phyloP scores from a whole-genome alignment of 306 rosid genomes.

The Amphicarpaea edgeworthii region DNA sequence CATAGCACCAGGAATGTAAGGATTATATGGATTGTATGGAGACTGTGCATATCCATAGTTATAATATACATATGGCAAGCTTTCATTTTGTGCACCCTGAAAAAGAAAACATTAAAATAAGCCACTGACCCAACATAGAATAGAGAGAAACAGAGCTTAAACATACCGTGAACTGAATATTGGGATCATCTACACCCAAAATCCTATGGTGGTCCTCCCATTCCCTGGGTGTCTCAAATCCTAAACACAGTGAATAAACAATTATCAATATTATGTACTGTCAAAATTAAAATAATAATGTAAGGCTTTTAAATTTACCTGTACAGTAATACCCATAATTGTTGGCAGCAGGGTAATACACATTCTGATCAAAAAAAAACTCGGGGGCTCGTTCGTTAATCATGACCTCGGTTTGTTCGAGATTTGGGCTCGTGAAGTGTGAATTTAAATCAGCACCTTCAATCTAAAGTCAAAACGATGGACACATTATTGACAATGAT shows the following conservation, averaged over 20 bases:
- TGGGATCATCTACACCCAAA: constrained; percentile 87
- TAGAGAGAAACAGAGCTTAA: not conserved
- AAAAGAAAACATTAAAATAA: constrained; percentile 37
- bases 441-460: constrained; percentile 68
- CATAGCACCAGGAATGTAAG: constrained; percentile 95
- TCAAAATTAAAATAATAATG: not conserved
- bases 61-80: constrained; percentile 82
- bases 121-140: not conserved
- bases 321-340: constrained; percentile 94
- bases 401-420: constrained; percentile 74
- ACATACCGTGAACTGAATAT: constrained; percentile 74
- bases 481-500: constrained; percentile 20
- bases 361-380: constrained; percentile 82
- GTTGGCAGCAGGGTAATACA: constrained; percentile 89
- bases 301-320: constrained; percentile 55
- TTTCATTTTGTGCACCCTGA: constrained; percentile 92
- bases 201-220: constrained; percentile 89
- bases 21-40: constrained; percentile 95
- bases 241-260: constrained; percentile 50
- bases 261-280: constrained; percentile 7
- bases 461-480: constrained; percentile 54
- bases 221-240: constrained; percentile 87
- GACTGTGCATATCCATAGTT: constrained; percentile 96
- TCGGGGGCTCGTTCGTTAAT: constrained; percentile 81
- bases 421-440: constrained; percentile 61